Percentiles rank a stretch among this genome's conserved stretches.
Conservation (phyloP, 2,329 filamentous ascomycete species). For the Cladorrhinum sp. region DNA sequence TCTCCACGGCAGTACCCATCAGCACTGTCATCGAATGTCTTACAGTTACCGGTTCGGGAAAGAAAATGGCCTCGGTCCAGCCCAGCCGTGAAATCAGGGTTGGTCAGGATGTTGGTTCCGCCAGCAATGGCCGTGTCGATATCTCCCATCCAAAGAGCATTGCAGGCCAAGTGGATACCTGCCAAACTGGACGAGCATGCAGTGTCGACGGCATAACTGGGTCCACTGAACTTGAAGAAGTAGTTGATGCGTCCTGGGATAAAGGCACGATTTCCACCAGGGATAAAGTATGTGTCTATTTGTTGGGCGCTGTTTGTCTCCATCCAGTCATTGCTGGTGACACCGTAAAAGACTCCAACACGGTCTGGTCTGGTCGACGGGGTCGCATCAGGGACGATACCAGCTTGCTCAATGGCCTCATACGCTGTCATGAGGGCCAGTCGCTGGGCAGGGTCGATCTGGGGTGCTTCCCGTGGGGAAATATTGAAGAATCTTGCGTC, state of each 20-base stretch:
- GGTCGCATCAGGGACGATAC: slow-evolving; percentile 65
- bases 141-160: slow-evolving; percentile 18
- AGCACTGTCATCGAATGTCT: slow-evolving; percentile 63
- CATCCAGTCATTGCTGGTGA: slow-evolving; percentile 74
- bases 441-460: slow-evolving; percentile 74
- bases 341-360: slow-evolving; percentile 72
- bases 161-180: slow-evolving; percentile 31
- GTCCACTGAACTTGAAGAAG: slow-evolving; percentile 15
- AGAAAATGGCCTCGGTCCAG: slow-evolving; percentile 65
- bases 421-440: slow-evolving; percentile 72
- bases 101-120: slow-evolving; percentile 33
- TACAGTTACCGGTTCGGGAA: slow-evolving; percentile 40
- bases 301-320: slow-evolving; percentile 72
- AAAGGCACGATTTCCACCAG: slow-evolving; percentile 50
- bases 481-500: slow-evolving; percentile 81
- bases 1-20: slow-evolving; percentile 56
- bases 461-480: slow-evolving; percentile 72
- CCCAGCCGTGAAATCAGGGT: slow-evolving; percentile 40
- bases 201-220: slow-evolving; percentile 32
- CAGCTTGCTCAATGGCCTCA: slow-evolving; percentile 75
- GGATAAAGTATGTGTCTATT: slow-evolving; percentile 55
- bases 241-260: slow-evolving; percentile 49
- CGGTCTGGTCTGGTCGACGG: slow-evolving; percentile 57
- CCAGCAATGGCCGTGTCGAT: slow-evolving; percentile 31
- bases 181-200: slow-evolving; percentile 31